These are phyloP conservation scores for Dioscorea dumetorum DNA, from an alignment of 106 monocot species.

Conservation along the genomic window DNA sequence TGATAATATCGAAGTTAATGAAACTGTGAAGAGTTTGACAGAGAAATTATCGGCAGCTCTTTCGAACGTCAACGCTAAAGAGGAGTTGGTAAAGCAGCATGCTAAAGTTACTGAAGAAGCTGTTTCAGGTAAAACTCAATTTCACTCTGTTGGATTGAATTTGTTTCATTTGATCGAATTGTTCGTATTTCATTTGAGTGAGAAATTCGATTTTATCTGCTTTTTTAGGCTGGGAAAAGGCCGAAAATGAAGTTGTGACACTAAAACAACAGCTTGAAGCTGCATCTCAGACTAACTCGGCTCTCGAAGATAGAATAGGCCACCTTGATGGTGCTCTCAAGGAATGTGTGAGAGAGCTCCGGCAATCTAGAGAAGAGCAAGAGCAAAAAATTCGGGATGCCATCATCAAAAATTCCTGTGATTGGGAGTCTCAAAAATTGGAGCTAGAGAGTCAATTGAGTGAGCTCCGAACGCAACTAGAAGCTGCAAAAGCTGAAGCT, in stretches of 20 bases:
- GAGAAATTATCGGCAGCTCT: slow-evolving; percentile 56
- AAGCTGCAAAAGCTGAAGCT: slow-evolving; percentile 17
- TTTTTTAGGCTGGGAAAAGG: slow-evolving; percentile 35
- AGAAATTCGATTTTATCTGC: not conserved
- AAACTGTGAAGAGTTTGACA: slow-evolving; percentile 29
- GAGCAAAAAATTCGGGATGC: slow-evolving; percentile 18
- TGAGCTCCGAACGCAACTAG: slow-evolving; percentile 18
- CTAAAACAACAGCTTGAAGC: slow-evolving; percentile 26
- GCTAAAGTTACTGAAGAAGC: slow-evolving; percentile 75
- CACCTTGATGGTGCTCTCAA: slow-evolving; percentile 35
- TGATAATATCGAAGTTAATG: slow-evolving; percentile 17
- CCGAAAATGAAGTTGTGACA: slow-evolving; percentile 16
- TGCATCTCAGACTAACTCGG: slow-evolving; percentile 11
- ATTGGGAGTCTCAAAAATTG: slow-evolving; percentile 22
- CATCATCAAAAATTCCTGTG: slow-evolving; percentile 9
- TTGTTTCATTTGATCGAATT: too few species aligned
- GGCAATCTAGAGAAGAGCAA: slow-evolving; percentile 22
- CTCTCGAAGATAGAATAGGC: slow-evolving; percentile 14
- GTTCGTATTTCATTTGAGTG: too few species aligned
- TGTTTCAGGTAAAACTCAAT: slow-evolving; percentile 35
- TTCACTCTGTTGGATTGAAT: too few species aligned
- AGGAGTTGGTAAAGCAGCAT: slow-evolving; percentile 54
- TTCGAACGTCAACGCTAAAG: slow-evolving; percentile 33
- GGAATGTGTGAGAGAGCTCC: slow-evolving; percentile 24
- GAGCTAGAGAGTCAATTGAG: slow-evolving; percentile 12